These are phyloP conservation scores for Debaryomyces prosopidis DNA, from an alignment of 805 yeast genomes.

Conservation along the genomic window DNA sequence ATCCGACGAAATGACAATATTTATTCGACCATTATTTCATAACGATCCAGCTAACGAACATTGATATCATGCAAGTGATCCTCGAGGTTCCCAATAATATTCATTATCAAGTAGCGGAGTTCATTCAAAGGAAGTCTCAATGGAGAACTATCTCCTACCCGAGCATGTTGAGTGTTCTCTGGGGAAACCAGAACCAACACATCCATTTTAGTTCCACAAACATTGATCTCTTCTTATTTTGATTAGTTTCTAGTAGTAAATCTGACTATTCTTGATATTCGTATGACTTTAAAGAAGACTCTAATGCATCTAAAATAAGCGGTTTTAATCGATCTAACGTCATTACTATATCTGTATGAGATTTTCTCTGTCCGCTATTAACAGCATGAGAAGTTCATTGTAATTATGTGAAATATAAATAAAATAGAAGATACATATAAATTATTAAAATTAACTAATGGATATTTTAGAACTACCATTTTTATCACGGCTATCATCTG, in stretches of 20 bases:
- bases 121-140: conserved; percentile 68
- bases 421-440: background rate
- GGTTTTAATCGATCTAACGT: conserved; percentile 32
- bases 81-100: conserved; percentile 28
- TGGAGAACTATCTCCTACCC: conserved; percentile 72
- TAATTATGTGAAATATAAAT: too few species aligned
- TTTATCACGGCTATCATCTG: background rate
- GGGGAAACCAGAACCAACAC: background rate
- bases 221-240: too few species aligned
- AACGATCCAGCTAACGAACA: too few species aligned
- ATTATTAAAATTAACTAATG: background rate
- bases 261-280: conserved; percentile 53
- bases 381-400: too few species aligned
- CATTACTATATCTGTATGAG: conserved; percentile 20
- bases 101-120: conserved; percentile 56
- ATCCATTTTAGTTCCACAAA: background rate
- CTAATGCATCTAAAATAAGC: conserved; percentile 34
- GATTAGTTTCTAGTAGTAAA: too few species aligned
- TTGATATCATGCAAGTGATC: conserved; percentile 16
- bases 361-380: conserved; percentile 10
- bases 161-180: conserved; percentile 34
- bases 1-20: too few species aligned
- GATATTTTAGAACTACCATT: background rate
- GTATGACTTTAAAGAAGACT: conserved; percentile 44
- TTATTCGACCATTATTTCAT: too few species aligned